These are phyloP conservation scores for Catunica adiposa DNA, from an alignment of 2,329 filamentous ascomycete genomes.

Conservation along the genomic window DNA sequence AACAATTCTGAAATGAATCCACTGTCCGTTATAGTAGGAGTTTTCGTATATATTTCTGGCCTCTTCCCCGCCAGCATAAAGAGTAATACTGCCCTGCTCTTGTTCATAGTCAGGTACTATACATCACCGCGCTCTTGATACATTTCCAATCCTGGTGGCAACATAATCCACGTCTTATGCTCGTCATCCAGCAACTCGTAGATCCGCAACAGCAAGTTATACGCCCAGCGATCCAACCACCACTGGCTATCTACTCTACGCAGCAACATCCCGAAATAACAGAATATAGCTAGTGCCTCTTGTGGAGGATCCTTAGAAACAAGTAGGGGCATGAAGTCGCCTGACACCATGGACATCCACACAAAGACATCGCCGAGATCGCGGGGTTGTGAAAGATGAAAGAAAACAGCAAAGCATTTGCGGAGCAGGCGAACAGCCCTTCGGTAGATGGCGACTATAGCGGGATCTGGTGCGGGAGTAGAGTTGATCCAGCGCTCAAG, in stretches of 20 bases:
- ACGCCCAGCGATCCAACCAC: conserved; percentile 25
- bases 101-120: too few relatives aligned
- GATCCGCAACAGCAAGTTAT: conserved; percentile 21
- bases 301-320: conserved; percentile 17
- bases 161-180: conserved; percentile 22
- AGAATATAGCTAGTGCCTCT: conserved; percentile 22
- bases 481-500: conserved; percentile 14
- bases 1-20: too few relatives aligned
- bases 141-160: conserved; percentile 8
- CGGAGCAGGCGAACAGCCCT: conserved; percentile 22
- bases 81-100: too few relatives aligned
- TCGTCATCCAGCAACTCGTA: conserved; percentile 23
- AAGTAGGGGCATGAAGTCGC: conserved; percentile 24
- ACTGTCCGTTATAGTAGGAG: too few relatives aligned
- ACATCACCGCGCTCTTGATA: background rate
- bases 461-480: conserved; percentile 10
- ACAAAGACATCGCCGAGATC: conserved; percentile 26
- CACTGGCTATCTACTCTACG: conserved; percentile 21
- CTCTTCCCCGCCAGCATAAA: too few relatives aligned
- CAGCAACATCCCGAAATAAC: conserved; percentile 22
- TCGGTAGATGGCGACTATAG: conserved; percentile 18
- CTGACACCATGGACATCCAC: conserved; percentile 24
- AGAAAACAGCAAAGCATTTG: conserved; percentile 19
- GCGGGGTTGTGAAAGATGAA: conserved; percentile 14
- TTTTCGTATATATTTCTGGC: too few relatives aligned